Evolutionary conservation across 2,329 filamentous ascomycete species (phyloP).

Genomic region (Monilinia aucupariae): DNA sequence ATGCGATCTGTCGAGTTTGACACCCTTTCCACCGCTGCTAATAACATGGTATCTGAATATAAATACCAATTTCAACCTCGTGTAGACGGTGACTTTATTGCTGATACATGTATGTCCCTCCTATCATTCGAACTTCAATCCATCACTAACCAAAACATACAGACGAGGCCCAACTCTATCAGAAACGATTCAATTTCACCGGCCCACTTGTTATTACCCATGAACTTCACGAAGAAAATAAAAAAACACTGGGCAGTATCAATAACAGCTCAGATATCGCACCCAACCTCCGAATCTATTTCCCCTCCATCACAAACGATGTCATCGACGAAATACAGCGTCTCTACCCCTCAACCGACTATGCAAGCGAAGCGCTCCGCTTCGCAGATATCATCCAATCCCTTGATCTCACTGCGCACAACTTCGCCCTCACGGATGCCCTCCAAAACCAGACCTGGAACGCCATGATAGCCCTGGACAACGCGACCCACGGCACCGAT

Average conservation of each 20-base stretch:
- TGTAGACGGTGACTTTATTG: slow-evolving; percentile 37
- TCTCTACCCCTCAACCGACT: slow-evolving; percentile 35
- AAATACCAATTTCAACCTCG: slow-evolving; percentile 37
- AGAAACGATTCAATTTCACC: slow-evolving; percentile 36
- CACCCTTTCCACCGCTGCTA: slow-evolving; percentile 32
- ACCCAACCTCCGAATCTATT: slow-evolving; percentile 34
- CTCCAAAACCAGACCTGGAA: slow-evolving; percentile 38
- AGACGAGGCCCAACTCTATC: slow-evolving; percentile 37
- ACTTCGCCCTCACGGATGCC: slow-evolving; percentile 36
- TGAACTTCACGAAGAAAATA: slow-evolving; percentile 37
- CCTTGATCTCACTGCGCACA: slow-evolving; percentile 36
- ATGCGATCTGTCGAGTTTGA: slow-evolving; percentile 34
- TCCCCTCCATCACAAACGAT: slow-evolving; percentile 36
- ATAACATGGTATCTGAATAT: slow-evolving; percentile 28
- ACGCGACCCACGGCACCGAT: slow-evolving; percentile 37
- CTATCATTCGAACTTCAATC: background rate
- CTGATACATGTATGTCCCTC: slow-evolving; percentile 26
- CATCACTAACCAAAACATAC: slow-evolving; percentile 8
- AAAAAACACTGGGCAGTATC: slow-evolving; percentile 32
- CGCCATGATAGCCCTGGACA: slow-evolving; percentile 33
- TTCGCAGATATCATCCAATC: slow-evolving; percentile 38
- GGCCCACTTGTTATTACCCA: slow-evolving; percentile 37
- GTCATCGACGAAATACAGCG: slow-evolving; percentile 33
- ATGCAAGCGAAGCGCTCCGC: slow-evolving; percentile 35
- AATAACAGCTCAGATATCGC: slow-evolving; percentile 35